Percentiles rank a stretch among this genome's conserved stretches.
phyloP scores from a whole-genome alignment of 129 eudicot species.

The Mikania micrantha region DNA sequence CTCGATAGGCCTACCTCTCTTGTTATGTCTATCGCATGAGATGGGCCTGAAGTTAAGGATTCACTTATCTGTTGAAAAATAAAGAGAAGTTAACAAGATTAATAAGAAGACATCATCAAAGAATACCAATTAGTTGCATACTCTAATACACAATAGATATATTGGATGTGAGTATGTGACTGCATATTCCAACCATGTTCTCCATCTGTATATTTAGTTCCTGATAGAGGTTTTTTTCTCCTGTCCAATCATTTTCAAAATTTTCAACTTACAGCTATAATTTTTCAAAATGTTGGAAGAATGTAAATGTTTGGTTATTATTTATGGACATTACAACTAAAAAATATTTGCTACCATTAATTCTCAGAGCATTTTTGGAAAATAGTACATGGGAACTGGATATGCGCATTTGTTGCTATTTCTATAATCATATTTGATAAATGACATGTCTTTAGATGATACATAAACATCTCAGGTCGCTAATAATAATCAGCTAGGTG shows the following conservation, averaged over 20 bases:
- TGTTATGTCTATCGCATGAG: constrained; percentile 87
- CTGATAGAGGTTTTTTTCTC: background rate
- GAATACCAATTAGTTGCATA: constrained; percentile 4
- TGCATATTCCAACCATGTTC: background rate
- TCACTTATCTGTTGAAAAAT: constrained; percentile 62
- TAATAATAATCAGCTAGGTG: background rate
- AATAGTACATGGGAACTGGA: background rate
- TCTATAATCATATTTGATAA: background rate
- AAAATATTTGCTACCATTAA: background rate
- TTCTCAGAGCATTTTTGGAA: background rate
- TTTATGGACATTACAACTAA: background rate
- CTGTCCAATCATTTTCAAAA: background rate
- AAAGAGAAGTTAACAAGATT: constrained; percentile 10
- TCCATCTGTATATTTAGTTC: background rate
- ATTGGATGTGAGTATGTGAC: constrained; percentile 3
- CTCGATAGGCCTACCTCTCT: constrained; percentile 64
- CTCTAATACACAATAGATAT: constrained; percentile 1
- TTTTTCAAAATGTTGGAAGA: background rate
- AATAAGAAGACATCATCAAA: constrained; percentile 8
- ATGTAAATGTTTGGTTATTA: background rate
- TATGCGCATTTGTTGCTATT: constrained; percentile 2
- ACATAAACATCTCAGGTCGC: background rate
- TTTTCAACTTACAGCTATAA: background rate
- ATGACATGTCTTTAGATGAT: background rate
- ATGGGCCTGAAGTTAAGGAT: constrained; percentile 89